phyloP scores from a whole-genome alignment of 2,329 filamentous ascomycete genomes.

The Fusarium poae region DNA sequence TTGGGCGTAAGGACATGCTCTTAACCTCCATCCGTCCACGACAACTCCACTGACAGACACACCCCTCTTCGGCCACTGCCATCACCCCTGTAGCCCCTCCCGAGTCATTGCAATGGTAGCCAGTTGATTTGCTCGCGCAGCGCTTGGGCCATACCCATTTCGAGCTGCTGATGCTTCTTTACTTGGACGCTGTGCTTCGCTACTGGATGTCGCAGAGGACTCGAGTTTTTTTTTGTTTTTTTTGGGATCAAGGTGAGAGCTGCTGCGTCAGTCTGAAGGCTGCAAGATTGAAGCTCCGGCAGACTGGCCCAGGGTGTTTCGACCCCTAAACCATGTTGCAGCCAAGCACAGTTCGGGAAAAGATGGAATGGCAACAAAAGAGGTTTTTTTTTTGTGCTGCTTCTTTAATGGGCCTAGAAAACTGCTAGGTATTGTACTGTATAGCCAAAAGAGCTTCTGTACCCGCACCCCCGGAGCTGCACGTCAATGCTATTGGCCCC shows the following conservation, averaged over 20 bases:
- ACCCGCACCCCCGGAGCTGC: conserved; percentile 46
- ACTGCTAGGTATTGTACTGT: conserved; percentile 26
- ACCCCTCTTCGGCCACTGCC: conserved; percentile 38
- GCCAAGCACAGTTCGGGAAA: conserved; percentile 34
- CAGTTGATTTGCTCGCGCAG: conserved; percentile 49
- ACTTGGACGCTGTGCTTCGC: conserved; percentile 31
- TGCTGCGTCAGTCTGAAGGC: conserved; percentile 24
- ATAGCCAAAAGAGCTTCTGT: conserved; percentile 40
- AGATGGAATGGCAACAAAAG: conserved; percentile 30
- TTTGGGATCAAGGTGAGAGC: conserved; percentile 12
- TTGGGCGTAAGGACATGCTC: conserved; percentile 20
- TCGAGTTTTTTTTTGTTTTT: conserved; percentile 1
- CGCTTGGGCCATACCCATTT: conserved; percentile 45
- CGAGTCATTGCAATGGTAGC: conserved; percentile 51
- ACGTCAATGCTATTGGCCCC: conserved; percentile 43
- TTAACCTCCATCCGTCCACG: conserved; percentile 43
- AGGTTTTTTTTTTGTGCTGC: conserved; percentile 33
- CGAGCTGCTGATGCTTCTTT: conserved; percentile 44
- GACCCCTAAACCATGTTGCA: conserved; percentile 18
- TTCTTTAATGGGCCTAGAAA: conserved; percentile 45
- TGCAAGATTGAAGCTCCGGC: conserved; percentile 42
- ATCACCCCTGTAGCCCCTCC: conserved; percentile 46
- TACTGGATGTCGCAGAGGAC: conserved; percentile 27
- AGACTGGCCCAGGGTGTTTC: conserved; percentile 28
- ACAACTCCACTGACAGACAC: conserved; percentile 41